phyloP scores from a whole-genome alignment of 1,139 yeast species.

The Geotrichum siamense region DNA sequence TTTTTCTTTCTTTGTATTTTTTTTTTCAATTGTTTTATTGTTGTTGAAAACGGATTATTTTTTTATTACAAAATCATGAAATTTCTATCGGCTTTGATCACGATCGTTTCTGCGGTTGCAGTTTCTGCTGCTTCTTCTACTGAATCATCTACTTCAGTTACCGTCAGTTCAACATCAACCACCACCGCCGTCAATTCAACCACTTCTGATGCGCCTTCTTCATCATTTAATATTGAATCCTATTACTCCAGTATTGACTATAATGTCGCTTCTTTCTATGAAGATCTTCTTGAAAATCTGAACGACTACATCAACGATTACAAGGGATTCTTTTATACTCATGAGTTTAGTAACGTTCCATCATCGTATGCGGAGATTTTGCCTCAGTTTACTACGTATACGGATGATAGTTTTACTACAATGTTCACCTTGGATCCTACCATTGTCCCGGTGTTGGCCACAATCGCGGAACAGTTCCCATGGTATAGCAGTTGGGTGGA shows the following conservation, averaged over 20 bases:
- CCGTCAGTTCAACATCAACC: neutral
- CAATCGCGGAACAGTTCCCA: conserved; percentile 17
- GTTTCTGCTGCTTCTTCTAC: too few relatives aligned
- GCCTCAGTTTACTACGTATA: conserved; percentile 12
- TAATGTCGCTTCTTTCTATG: conserved; percentile 13
- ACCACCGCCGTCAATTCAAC: neutral
- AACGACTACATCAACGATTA: conserved; percentile 7
- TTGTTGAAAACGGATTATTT: too few relatives aligned
- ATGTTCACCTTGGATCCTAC: conserved; percentile 4
- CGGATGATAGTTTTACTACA: conserved; percentile 16
- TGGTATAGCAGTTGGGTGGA: conserved; percentile 15
- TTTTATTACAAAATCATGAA: too few relatives aligned
- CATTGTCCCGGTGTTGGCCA: conserved; percentile 13
- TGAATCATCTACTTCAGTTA: neutral
- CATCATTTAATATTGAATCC: conserved; percentile 2
- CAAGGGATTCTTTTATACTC: conserved; percentile 14
- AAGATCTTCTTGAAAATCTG: conserved; percentile 6
- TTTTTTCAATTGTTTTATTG: neutral
- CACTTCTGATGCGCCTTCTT: neutral
- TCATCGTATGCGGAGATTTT: conserved; percentile 3
- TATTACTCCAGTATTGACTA: conserved; percentile 10
- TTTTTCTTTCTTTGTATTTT: too few relatives aligned
- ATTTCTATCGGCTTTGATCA: too few relatives aligned
- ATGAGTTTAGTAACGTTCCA: conserved; percentile 7
- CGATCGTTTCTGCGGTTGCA: too few relatives aligned